Conservation (phyloP, 73 alveolate genomes). For the Stentor coeruleus region DNA sequence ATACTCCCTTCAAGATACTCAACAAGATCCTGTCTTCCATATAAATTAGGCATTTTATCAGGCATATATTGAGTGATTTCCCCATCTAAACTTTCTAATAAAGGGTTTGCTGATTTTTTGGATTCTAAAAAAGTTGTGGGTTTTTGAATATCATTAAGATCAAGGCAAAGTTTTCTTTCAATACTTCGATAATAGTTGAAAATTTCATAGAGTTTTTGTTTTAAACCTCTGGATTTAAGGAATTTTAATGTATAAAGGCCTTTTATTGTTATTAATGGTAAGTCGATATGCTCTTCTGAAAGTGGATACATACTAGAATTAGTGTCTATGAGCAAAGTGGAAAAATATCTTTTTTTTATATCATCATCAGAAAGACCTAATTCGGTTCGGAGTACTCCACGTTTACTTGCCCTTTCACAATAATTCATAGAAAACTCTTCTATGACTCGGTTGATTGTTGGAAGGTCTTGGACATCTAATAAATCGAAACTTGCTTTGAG, state of each 20-base stretch:
- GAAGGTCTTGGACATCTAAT: constrained; percentile 6
- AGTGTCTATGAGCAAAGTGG: neutral
- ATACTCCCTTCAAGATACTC: neutral
- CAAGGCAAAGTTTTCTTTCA: constrained; percentile 35
- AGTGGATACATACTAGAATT: neutral
- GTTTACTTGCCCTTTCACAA: constrained; percentile 7
- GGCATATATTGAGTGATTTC: neutral
- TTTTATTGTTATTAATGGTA: neutral
- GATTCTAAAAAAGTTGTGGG: neutral
- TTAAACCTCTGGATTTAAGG: constrained; percentile 14
- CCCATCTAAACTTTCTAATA: neutral
- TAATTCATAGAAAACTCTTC: constrained; percentile 23
- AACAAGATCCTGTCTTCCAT: neutral
- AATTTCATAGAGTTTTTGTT: constrained; percentile 16
- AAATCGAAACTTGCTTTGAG: neutral
- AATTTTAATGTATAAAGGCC: constrained; percentile 11
- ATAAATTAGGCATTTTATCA: neutral
- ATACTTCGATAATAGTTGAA: constrained; percentile 39
- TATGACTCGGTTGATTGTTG: neutral
- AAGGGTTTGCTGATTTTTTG: neutral
- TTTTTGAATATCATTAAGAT: constrained; percentile 35
- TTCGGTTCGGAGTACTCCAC: constrained; percentile 17
- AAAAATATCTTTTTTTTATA: neutral
- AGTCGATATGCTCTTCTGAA: constrained; percentile 1
- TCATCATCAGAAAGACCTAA: constrained; percentile 16